phyloP scores from a whole-genome alignment of 192 early-diverging fungal genomes.

The Phlyctochytrium arcticum region DNA sequence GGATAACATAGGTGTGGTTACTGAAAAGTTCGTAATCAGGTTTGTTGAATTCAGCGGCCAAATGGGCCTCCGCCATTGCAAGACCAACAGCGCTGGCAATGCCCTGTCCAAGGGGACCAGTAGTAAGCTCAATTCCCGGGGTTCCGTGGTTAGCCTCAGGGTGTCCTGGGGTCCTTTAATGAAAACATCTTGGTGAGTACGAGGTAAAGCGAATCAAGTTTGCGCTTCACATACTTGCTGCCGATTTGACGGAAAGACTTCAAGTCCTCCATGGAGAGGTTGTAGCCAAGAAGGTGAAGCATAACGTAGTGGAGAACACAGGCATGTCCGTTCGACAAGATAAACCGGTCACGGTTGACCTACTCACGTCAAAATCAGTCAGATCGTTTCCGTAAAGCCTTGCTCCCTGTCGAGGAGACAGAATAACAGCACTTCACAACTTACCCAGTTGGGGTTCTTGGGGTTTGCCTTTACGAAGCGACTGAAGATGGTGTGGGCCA shows the following conservation, averaged over 20 bases:
- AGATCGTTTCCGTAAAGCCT: background rate
- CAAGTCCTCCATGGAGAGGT: slow-evolving; percentile 84
- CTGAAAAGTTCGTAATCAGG: slow-evolving; percentile 81
- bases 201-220: background rate
- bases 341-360: slow-evolving; percentile 94
- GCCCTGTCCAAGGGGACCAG: slow-evolving; percentile 94
- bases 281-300: slow-evolving; percentile 85
- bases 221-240: slow-evolving; percentile 59
- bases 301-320: slow-evolving; percentile 89
- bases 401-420: no score
- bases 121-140: slow-evolving; percentile 92
- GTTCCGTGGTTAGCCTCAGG: slow-evolving; percentile 83
- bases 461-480: slow-evolving; percentile 80
- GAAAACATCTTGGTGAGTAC: background rate
- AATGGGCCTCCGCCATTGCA: slow-evolving; percentile 82
- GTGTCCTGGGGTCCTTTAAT: slow-evolving; percentile 86
- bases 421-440: slow-evolving; percentile 1
- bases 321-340: slow-evolving; percentile 95
- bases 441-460: slow-evolving; percentile 82
- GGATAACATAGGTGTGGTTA: slow-evolving; percentile 79
- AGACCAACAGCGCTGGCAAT: slow-evolving; percentile 90
- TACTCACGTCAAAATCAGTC: background rate
- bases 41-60: slow-evolving; percentile 88
- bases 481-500: slow-evolving; percentile 88
- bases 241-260: slow-evolving; percentile 82